A percentile compares a stretch with the other conserved stretches of the same genome.
These are phyloP conservation scores for Colletotrichum trifolii DNA, from an alignment of 2,329 filamentous ascomycete species.

Conservation along the genomic window DNA sequence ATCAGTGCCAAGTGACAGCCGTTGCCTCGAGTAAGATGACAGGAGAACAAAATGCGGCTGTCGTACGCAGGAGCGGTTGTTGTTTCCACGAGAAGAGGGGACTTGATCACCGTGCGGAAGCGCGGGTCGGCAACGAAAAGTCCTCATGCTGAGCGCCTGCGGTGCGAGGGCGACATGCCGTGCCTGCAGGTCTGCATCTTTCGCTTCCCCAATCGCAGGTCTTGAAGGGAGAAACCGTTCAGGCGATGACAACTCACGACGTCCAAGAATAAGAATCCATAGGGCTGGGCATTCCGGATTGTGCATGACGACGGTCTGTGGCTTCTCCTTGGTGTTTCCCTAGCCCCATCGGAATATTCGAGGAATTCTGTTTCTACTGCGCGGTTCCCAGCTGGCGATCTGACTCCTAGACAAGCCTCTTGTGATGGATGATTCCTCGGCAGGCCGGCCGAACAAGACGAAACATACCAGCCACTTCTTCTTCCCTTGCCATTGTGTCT, in stretches of 20 bases:
- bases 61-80: slow-evolving; percentile 17
- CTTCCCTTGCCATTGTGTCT: slow-evolving; percentile 1
- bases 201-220: not conserved
- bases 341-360: slow-evolving; percentile 8
- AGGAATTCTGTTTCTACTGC: slow-evolving; percentile 8
- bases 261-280: not conserved
- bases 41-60: not conserved
- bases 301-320: not conserved
- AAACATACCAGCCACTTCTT: not conserved
- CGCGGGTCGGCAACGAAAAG: not conserved
- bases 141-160: slow-evolving; percentile 21
- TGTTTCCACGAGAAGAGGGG: not conserved
- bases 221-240: not conserved
- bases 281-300: slow-evolving; percentile 8
- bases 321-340: slow-evolving; percentile 14
- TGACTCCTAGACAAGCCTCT: not conserved
- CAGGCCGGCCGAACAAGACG: slow-evolving; percentile 9
- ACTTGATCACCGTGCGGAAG: slow-evolving; percentile 1
- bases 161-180: slow-evolving; percentile 13
- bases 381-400: not conserved
- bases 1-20: slow-evolving; percentile 21
- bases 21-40: slow-evolving; percentile 30
- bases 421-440: not conserved
- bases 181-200: slow-evolving; percentile 12
- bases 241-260: slow-evolving; percentile 6